Conservation (phyloP, 2,329 filamentous ascomycete species). For the Grosmannia penicillata region DNA sequence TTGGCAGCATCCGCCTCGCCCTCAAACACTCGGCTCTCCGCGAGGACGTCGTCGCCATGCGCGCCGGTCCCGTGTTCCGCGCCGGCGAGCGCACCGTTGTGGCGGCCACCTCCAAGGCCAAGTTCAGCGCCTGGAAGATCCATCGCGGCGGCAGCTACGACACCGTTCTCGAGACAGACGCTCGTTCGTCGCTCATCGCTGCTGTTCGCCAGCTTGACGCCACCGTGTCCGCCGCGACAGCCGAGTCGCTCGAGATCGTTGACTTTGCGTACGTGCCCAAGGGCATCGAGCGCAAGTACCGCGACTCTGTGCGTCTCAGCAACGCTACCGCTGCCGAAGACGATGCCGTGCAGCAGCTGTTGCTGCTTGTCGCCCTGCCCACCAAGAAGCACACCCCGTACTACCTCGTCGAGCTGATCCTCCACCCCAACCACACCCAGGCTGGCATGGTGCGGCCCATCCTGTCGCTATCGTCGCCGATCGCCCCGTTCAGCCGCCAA, state of each 20-base stretch:
- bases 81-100: conserved; percentile 78
- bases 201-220: conserved; percentile 44
- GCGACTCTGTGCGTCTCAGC: conserved; percentile 34
- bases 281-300: conserved; percentile 33
- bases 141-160: conserved; percentile 77
- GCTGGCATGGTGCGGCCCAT: conserved; percentile 56
- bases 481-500: conserved; percentile 14
- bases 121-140: conserved; percentile 74
- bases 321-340: conserved; percentile 34
- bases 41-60: conserved; percentile 68
- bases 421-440: conserved; percentile 36
- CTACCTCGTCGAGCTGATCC: conserved; percentile 55
- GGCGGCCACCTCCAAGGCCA: conserved; percentile 61
- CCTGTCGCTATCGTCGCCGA: conserved; percentile 43
- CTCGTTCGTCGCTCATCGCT: conserved; percentile 46
- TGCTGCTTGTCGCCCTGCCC: conserved; percentile 45
- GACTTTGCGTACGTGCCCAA: conserved; percentile 62
- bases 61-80: conserved; percentile 53
- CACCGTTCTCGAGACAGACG: conserved; percentile 56
- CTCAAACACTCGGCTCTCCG: conserved; percentile 56
- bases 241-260: conserved; percentile 54
- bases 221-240: conserved; percentile 29
- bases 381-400: conserved; percentile 45
- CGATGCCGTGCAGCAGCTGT: conserved; percentile 39
- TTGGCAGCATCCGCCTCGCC: conserved; percentile 67